These are phyloP conservation scores for Oryza brachyantha DNA, from an alignment of 176 grass and related monocot genomes.

Conservation along the genomic window DNA sequence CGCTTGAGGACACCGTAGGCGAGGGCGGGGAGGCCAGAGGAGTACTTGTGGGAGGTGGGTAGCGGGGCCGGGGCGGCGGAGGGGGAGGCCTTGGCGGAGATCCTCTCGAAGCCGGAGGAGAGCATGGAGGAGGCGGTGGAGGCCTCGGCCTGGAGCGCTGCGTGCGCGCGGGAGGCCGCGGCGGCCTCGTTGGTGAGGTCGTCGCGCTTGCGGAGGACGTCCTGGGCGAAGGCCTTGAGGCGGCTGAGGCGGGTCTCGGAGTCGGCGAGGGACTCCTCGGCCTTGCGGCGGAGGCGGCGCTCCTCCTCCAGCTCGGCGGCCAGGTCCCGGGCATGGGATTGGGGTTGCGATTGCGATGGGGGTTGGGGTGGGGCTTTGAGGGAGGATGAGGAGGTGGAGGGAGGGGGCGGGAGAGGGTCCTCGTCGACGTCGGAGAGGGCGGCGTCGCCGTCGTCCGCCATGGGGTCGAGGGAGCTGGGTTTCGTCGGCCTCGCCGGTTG, in stretches of 20 bases:
- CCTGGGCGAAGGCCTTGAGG: conserved; percentile 64
- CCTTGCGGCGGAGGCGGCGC: conserved; percentile 50
- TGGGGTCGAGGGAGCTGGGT: background rate
- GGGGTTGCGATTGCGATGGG: background rate
- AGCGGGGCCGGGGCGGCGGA: conserved; percentile 52
- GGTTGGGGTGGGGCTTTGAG: conserved; percentile 22
- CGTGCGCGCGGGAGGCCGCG: conserved; percentile 17
- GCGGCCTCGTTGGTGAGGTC: conserved; percentile 39
- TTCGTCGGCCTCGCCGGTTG: background rate
- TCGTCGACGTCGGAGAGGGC: conserved; percentile 92
- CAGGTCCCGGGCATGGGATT: conserved; percentile 34
- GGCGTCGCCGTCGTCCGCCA: conserved; percentile 26
- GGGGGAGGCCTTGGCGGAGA: conserved; percentile 68
- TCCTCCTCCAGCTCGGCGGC: conserved; percentile 70
- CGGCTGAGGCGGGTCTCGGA: conserved; percentile 45
- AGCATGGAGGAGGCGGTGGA: conserved; percentile 85
- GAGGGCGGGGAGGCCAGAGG: conserved; percentile 64
- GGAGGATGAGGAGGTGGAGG: background rate
- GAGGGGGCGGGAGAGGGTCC: conserved; percentile 36
- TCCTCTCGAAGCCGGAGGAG: conserved; percentile 70
- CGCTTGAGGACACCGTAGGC: conserved; percentile 92
- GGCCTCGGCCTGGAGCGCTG: conserved; percentile 60
- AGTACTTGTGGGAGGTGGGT: conserved; percentile 78
- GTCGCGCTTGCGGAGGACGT: conserved; percentile 74
- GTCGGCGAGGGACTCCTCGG: conserved; percentile 44